These are phyloP conservation scores for Hymenoscyphus linearis DNA, from an alignment of 2,329 filamentous ascomycete species.

Conservation along the genomic window DNA sequence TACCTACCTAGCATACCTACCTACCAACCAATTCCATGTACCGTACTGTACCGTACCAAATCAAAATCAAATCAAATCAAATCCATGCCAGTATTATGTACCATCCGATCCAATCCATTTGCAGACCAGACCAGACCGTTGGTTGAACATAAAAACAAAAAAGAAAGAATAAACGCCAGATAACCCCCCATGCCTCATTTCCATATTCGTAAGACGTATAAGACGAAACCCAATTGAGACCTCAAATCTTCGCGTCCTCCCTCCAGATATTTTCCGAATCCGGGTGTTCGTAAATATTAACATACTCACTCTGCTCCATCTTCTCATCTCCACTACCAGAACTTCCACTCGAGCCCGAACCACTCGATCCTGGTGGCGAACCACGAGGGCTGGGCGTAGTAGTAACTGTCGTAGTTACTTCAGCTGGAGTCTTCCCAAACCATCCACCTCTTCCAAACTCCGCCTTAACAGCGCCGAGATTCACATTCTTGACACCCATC, in stretches of 20 bases:
- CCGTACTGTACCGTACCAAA: too few species aligned
- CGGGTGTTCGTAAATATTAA: constrained; percentile 20
- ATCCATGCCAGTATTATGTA: too few species aligned
- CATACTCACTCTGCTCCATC: constrained; percentile 26
- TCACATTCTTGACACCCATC: constrained; percentile 69
- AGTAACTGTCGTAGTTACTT: neutral
- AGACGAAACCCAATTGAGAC: too few species aligned
- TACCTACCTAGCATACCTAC: neutral
- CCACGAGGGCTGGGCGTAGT: constrained; percentile 5
- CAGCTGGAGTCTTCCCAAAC: constrained; percentile 7
- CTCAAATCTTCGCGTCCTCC: neutral
- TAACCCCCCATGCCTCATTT: too few species aligned
- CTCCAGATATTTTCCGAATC: constrained; percentile 5
- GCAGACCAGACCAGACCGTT: neutral
- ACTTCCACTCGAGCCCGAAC: neutral
- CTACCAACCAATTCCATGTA: constrained; percentile 36
- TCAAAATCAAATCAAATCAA: too few species aligned
- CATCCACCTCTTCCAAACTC: constrained; percentile 16
- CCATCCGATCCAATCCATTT: constrained; percentile 43
- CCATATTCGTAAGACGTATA: neutral
- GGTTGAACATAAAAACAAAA: neutral
- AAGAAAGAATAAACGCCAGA: too few species aligned
- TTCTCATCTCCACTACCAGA: neutral
- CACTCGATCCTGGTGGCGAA: constrained; percentile 16
- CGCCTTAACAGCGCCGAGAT: neutral